A percentile compares a stretch with the other conserved stretches of the same genome.
Conservation (phyloP, 2,329 filamentous ascomycete species). For the Fusarium marasasianum region DNA sequence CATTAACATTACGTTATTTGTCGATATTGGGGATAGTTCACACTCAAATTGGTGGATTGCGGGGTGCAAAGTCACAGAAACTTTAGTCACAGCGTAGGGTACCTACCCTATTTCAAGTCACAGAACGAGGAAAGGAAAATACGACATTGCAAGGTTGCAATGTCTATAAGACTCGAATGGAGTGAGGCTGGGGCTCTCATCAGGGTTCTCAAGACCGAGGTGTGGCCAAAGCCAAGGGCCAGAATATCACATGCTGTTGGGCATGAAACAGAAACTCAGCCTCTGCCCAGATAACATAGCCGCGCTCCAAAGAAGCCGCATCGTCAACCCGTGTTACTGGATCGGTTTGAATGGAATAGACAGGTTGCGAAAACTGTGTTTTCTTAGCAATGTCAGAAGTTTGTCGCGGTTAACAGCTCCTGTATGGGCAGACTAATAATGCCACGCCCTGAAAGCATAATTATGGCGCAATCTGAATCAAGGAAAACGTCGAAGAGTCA, state of each 20-base stretch:
- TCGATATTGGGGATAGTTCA: neutral
- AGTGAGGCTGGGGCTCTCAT: neutral
- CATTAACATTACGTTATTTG: slow-evolving; percentile 10
- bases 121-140: neutral
- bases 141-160: neutral
- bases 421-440: too few relatives aligned
- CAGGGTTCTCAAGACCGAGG: neutral
- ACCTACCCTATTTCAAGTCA: neutral
- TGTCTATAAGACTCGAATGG: neutral
- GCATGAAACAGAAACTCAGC: fast-evolving
- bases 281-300: too few relatives aligned
- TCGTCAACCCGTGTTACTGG: neutral
- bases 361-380: fast-evolving
- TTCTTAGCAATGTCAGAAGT: neutral
- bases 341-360: too few relatives aligned
- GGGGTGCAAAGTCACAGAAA: neutral
- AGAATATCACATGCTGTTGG: neutral
- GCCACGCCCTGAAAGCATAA: too few relatives aligned
- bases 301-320: neutral
- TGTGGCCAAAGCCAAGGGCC: neutral
- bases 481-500: neutral
- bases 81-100: slow-evolving; percentile 10
- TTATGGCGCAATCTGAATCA: neutral
- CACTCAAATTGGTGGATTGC: neutral
- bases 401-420: too few relatives aligned